A percentile compares a stretch with the other conserved stretches of the same genome.
Conservation (phyloP, 805 yeast genomes). For the Jamesozyma lodderae region DNA sequence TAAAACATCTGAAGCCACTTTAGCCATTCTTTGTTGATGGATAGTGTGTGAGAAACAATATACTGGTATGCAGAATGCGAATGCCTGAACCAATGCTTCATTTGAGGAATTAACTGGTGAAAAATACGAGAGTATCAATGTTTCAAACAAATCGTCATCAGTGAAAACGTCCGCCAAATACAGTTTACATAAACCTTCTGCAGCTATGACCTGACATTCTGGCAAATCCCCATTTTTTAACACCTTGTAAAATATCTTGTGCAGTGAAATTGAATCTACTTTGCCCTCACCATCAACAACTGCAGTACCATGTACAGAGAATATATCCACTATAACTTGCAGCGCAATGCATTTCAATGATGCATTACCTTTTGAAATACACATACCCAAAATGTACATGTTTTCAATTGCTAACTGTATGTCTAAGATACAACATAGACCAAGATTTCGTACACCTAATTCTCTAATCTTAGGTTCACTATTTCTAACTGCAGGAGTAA, state of each 20-base stretch:
- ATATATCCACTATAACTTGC: slow-evolving; percentile 65
- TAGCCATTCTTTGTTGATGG: slow-evolving; percentile 60
- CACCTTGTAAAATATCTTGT: slow-evolving; percentile 60
- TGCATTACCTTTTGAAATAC: slow-evolving; percentile 59
- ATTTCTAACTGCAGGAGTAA: slow-evolving; percentile 68
- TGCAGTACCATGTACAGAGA: slow-evolving; percentile 65
- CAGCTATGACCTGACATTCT: slow-evolving; percentile 67
- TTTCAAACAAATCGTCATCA: slow-evolving; percentile 63
- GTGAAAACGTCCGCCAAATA: slow-evolving; percentile 66
- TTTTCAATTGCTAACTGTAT: slow-evolving; percentile 55
- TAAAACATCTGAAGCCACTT: slow-evolving; percentile 59
- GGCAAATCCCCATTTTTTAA: slow-evolving; percentile 50
- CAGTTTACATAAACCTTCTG: slow-evolving; percentile 79
- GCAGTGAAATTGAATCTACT: slow-evolving; percentile 57
- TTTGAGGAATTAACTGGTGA: slow-evolving; percentile 56
- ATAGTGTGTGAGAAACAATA: slow-evolving; percentile 65
- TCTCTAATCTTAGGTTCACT: slow-evolving; percentile 46
- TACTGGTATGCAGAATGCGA: slow-evolving; percentile 82
- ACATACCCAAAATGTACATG: slow-evolving; percentile 56
- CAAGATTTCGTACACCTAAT: slow-evolving; percentile 66
- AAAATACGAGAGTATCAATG: slow-evolving; percentile 65
- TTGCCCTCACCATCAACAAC: slow-evolving; percentile 56
- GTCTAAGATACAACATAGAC: slow-evolving; percentile 70
- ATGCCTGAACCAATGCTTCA: slow-evolving; percentile 62
- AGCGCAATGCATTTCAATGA: slow-evolving; percentile 53